Evolutionary conservation across 2,329 filamentous ascomycete genomes (phyloP).

Genomic region (Verticillium albo-atrum): DNA sequence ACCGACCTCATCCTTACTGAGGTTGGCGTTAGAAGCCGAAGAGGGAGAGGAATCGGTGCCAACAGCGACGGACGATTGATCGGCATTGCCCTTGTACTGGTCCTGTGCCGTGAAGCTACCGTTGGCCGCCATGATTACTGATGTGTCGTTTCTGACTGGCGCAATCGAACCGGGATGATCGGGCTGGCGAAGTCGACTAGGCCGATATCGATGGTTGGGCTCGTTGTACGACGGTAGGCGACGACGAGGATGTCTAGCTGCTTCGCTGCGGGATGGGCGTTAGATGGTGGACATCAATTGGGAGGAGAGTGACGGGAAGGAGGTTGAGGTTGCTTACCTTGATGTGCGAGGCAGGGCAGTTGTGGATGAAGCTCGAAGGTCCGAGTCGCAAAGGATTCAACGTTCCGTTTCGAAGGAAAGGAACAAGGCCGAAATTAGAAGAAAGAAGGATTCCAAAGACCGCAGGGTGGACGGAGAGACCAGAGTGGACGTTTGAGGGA

Average conservation of each 20-base stretch:
- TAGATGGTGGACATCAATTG: neutral
- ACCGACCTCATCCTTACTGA: slow-evolving; percentile 88
- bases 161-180: neutral
- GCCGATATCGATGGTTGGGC: neutral
- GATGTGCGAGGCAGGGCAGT: neutral
- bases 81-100: slow-evolving; percentile 31
- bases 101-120: slow-evolving; percentile 45
- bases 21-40: slow-evolving; percentile 37
- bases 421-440: neutral
- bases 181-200: neutral
- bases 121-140: slow-evolving; percentile 51
- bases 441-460: neutral
- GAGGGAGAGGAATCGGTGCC: slow-evolving; percentile 27
- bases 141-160: slow-evolving; percentile 3
- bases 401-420: neutral
- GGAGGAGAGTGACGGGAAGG: neutral
- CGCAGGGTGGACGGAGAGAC: neutral
- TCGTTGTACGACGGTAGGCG: neutral
- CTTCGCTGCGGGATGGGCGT: neutral
- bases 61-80: slow-evolving; percentile 32
- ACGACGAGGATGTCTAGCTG: neutral
- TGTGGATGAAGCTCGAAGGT: neutral
- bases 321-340: neutral
- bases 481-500: neutral
- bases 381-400: neutral